Percentiles rank a stretch among this genome's conserved stretches.
phyloP scores from a whole-genome alignment of 495 filamentous ascomycete species.

The Penicillium goetzii region DNA sequence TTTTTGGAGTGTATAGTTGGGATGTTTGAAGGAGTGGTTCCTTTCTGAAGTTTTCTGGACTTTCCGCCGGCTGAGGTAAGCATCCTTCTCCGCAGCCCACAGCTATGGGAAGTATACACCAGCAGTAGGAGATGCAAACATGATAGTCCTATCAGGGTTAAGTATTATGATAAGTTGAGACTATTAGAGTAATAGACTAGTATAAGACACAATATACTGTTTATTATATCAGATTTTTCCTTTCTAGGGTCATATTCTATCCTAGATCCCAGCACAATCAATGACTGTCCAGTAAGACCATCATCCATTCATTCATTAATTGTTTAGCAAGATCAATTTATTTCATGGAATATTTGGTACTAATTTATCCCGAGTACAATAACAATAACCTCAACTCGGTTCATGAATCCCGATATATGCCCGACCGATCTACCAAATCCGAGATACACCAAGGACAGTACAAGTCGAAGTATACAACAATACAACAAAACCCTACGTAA shows the following conservation, averaged over 20 bases:
- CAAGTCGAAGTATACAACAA: neutral
- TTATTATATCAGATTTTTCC: neutral
- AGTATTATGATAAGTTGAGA: too few relatives aligned
- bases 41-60: conserved; percentile 30
- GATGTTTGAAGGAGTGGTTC: conserved; percentile 7
- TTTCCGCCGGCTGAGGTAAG: conserved; percentile 6
- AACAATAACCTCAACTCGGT: neutral
- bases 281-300: neutral
- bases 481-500: neutral
- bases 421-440: neutral
- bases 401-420: neutral
- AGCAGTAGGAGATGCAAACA: too few relatives aligned
- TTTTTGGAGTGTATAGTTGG: conserved; percentile 13
- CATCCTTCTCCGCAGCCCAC: neutral
- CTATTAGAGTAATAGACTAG: too few relatives aligned
- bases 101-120: neutral
- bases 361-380: neutral
- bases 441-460: neutral
- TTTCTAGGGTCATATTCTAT: neutral
- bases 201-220: neutral
- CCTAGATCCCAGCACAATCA: neutral
- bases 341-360: neutral
- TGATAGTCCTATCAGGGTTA: too few relatives aligned
- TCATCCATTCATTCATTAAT: neutral
- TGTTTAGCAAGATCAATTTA: neutral